Evolutionary conservation across 169 alveolate genomes (phyloP).

Genomic region (Eimeria praecox): DNA sequence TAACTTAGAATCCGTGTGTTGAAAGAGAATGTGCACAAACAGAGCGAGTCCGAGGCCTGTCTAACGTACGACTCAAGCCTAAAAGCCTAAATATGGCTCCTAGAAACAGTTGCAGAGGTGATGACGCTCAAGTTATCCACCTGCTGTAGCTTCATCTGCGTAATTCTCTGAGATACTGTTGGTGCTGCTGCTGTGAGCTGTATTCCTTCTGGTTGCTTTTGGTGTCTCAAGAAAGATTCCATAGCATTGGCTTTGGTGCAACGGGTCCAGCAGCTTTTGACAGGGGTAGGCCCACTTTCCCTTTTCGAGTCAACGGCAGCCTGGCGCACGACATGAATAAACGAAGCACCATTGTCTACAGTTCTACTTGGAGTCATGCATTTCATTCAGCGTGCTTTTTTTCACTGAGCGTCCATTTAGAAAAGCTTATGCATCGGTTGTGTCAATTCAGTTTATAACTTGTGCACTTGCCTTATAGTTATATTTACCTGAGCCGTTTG

Average conservation of each 20-base stretch:
- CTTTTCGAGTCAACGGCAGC: conserved; percentile 36
- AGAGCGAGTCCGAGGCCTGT: background rate
- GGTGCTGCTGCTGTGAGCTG: background rate
- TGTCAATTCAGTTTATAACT: background rate
- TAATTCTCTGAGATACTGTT: background rate
- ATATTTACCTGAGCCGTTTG: conserved; percentile 16
- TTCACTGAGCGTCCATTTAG: background rate
- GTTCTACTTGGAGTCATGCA: background rate
- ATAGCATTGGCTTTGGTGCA: conserved; percentile 26
- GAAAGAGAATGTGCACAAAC: background rate
- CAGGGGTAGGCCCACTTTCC: conserved; percentile 24
- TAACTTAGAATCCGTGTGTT: background rate
- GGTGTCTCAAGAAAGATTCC: conserved; percentile 49
- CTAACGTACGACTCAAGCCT: background rate
- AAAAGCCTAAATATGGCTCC: background rate
- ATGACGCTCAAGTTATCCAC: conserved; percentile 33
- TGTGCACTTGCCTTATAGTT: background rate
- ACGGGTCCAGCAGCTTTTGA: conserved; percentile 41
- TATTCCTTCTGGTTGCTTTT: background rate
- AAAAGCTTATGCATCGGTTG: background rate
- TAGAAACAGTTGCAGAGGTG: conserved; percentile 23
- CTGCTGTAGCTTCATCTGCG: conserved; percentile 35
- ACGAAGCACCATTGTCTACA: background rate
- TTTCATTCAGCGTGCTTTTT: background rate
- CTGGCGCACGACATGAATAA: background rate